Evolutionary conservation across 2,329 filamentous ascomycete species (phyloP), one percentile per base, ranked within the genome.

Genomic region (Alternaria arborescens): DNA sequence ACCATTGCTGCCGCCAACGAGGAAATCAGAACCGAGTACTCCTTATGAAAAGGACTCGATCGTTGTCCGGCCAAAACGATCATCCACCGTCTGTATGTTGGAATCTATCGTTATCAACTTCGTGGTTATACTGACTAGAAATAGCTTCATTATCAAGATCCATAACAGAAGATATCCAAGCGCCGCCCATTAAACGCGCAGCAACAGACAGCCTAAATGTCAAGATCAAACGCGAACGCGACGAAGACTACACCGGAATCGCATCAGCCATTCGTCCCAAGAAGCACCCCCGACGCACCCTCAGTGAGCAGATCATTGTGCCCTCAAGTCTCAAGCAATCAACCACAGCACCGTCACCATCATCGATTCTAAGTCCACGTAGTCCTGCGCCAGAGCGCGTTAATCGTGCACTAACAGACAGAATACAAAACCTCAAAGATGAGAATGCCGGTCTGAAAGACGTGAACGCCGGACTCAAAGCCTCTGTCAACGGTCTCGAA

Each of bases 71-170:
- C 90, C 24, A 89, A 88, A 74, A 81, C 82, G 20, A 87, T 89
- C 16, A 80, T 93, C 43, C 87, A 88, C 8, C 80, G 86, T 30
- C 87, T 92, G 14, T 90, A 87, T 86, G 86, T 90, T 20, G 1
- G 36, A 4, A 7, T 26, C 16, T 3, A 38, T 50, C 22, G 8
- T 38, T 24, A 4, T 22, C 34, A 55, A 75, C 78, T 28, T 8
- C 7, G 8, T 16, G 11, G 30, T 30, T 30, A 5, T 40, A 46
- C 58, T 64, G 42, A 61, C 44, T 18, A 38, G 18, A 20, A 11
- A 36, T 11, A 70, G 61, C 59, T 36, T 66, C 52, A 36, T 57
- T 52, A 6, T 55, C 62, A 11, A 56, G 59, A 10, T 55, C 50
- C 40, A 48, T 36, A n/a, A 16, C 57, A 14, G 65, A 66, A 36